A percentile compares a stretch with the other conserved stretches of the same genome.
phyloP scores from a whole-genome alignment of 345 rosid genomes.

The Aquilaria malaccensis region DNA sequence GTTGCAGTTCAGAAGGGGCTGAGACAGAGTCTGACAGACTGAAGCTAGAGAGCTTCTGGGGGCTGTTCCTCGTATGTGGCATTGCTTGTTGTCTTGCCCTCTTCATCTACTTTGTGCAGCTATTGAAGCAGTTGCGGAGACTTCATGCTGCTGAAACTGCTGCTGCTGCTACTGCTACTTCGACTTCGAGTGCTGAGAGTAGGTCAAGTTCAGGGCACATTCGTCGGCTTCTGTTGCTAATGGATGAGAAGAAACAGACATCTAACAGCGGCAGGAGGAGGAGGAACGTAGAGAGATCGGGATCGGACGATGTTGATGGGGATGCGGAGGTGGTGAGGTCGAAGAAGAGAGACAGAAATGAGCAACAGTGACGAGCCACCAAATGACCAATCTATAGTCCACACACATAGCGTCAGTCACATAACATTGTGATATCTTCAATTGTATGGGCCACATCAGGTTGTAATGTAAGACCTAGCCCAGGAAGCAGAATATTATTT shows the following conservation, averaged over 20 bases:
- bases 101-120: constrained; percentile 47
- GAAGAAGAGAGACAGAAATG: constrained; percentile 5
- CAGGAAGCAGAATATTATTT: too few species aligned
- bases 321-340: constrained; percentile 19
- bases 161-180: not conserved
- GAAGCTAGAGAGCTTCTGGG: constrained; percentile 80
- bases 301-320: constrained; percentile 13
- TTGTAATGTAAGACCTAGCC: too few species aligned
- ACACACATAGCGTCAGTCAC: too few species aligned
- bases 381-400: too few species aligned
- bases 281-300: constrained; percentile 44
- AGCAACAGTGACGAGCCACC: too few species aligned
- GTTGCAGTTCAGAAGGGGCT: constrained; percentile 54
- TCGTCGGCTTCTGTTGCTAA: constrained; percentile 52
- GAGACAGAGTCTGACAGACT: constrained; percentile 73
- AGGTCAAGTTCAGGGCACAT: constrained; percentile 34
- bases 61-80: constrained; percentile 75
- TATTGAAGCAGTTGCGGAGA: constrained; percentile 27
- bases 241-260: constrained; percentile 68
- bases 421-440: too few species aligned
- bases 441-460: too few species aligned
- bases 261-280: constrained; percentile 37
- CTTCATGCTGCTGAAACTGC: constrained; percentile 15
- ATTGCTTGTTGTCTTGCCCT: constrained; percentile 70
- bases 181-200: constrained; percentile 4